These are phyloP conservation scores for Sclerotinia spermophila DNA, from an alignment of 2,329 filamentous ascomycete genomes.

Conservation along the genomic window DNA sequence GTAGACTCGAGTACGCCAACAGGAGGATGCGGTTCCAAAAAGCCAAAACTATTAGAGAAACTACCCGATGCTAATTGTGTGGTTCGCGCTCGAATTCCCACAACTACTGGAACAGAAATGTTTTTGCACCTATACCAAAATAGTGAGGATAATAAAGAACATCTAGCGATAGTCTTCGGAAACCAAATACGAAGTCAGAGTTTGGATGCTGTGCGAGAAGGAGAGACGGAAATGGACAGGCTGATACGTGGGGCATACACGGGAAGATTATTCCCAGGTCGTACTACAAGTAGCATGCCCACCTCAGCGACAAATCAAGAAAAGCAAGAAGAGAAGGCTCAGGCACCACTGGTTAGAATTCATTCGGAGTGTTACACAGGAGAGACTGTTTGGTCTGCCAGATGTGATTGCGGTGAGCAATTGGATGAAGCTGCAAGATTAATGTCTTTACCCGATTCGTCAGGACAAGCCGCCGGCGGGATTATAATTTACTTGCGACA, in stretches of 20 bases:
- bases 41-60: conserved; percentile 67
- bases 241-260: conserved; percentile 95
- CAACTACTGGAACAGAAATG: conserved; percentile 89
- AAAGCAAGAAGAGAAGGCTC: conserved; percentile 17
- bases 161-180: conserved; percentile 95
- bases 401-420: conserved; percentile 97
- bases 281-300: conserved; percentile 51
- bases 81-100: conserved; percentile 91
- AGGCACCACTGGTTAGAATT: conserved; percentile 76
- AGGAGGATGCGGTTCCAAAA: conserved; percentile 59
- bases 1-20: conserved; percentile 54
- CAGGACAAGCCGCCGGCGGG: conserved; percentile 54
- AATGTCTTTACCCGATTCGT: conserved; percentile 69
- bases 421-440: conserved; percentile 91
- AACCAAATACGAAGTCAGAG: conserved; percentile 72
- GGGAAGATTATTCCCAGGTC: conserved; percentile 79
- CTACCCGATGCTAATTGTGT: conserved; percentile 88
- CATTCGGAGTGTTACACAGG: conserved; percentile 98
- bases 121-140: conserved; percentile 95
- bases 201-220: conserved; percentile 66
- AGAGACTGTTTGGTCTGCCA: conserved; percentile 96
- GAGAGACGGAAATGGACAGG: conserved; percentile 82
- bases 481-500: conserved; percentile 95
- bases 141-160: conserved; percentile 89
- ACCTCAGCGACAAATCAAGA: conserved; percentile 6